Base-by-base conservation (phyloP, 1,139 yeast species). In the Hyphopichia pseudoburtonii region DNA sequence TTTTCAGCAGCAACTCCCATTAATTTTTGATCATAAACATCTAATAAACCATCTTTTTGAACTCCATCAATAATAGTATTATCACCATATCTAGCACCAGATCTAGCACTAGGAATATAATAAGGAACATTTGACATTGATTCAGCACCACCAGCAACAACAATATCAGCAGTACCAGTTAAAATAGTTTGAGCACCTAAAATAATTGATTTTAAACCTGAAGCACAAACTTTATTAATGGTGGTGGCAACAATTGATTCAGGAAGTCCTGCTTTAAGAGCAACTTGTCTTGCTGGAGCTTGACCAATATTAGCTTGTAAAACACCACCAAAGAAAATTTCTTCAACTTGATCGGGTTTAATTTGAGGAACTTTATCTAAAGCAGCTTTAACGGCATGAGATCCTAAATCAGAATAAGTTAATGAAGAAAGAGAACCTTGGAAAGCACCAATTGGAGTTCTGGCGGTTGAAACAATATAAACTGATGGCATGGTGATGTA, bases 1-100 rank as follows among this genome's bases (percentile, higher is more conserved):
- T 88, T 88, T 69, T 92, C 98, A 50, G 95, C 97, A 46, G 94
- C 89, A 43, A 85, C 84, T 60, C 98, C 98, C 98, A 92, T 92
- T 47, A 95, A 86, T 50, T 73, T 67, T 49, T 80, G 79, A 51
- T 82, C 86, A 69, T 89, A 90, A 35, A 90, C 97, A 63, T 92
- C 97, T 56, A 80, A 76, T 51, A 92, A 73, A 52, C 97, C 98
- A 62, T 92, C 98, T 60, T 82, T 82, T 63, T 85, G 87, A 43
- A 92, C 68, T 55, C 96, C 97, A 57, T 92, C 98, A 38, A 89
- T 80, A 48, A 90, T 53, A 23, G 75, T 57, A 37, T 80, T 67
- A 47, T 87, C 92, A 51, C 98, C 97, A 56, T 81, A 92, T 71
- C 92, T 84, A 52, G 89, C 82, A 50, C 97, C 97, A 34, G 73